These are phyloP conservation scores for Globisporangium ultimum DNA, from an alignment of 352 stramenopile genomes.

Conservation along the genomic window DNA sequence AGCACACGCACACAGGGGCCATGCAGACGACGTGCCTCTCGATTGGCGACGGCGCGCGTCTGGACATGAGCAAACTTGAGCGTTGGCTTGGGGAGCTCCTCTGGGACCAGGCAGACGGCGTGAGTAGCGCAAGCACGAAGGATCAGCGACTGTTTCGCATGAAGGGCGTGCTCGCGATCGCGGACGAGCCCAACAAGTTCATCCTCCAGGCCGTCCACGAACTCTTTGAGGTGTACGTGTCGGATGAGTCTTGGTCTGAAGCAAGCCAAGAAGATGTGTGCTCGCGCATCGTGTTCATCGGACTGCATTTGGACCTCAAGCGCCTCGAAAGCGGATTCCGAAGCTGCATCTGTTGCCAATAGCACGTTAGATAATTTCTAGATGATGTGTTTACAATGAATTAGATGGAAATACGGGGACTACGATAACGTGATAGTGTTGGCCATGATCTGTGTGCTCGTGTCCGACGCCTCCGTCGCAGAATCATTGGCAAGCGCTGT, in stretches of 20 bases:
- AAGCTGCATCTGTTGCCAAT: conserved; percentile 14
- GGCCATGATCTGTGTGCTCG: conserved; percentile 1
- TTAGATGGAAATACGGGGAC: neutral
- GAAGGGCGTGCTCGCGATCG: conserved; percentile 67
- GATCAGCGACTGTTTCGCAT: conserved; percentile 63
- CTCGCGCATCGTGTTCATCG: conserved; percentile 75
- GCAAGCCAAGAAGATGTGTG: neutral
- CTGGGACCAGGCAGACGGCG: conserved; percentile 50
- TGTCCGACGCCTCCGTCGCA: conserved; percentile 12
- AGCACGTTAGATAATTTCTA: too few relatives aligned
- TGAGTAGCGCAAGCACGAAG: conserved; percentile 7
- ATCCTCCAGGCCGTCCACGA: conserved; percentile 84
- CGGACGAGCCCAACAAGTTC: conserved; percentile 52
- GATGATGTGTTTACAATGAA: too few relatives aligned
- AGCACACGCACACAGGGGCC: conserved; percentile 43
- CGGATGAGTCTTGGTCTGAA: conserved; percentile 48
- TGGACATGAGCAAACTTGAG: conserved; percentile 61
- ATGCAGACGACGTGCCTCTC: conserved; percentile 71
- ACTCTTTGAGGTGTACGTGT: conserved; percentile 73
- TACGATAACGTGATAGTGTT: conserved; percentile 1
- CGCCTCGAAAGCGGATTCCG: conserved; percentile 32
- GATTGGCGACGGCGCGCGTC: conserved; percentile 21
- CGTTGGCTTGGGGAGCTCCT: conserved; percentile 66
- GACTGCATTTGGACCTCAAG: conserved; percentile 42
- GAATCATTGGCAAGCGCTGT: neutral